Evolutionary conservation across 2,329 filamentous ascomycete species (phyloP).

Genomic region (Fusarium sp.): DNA sequence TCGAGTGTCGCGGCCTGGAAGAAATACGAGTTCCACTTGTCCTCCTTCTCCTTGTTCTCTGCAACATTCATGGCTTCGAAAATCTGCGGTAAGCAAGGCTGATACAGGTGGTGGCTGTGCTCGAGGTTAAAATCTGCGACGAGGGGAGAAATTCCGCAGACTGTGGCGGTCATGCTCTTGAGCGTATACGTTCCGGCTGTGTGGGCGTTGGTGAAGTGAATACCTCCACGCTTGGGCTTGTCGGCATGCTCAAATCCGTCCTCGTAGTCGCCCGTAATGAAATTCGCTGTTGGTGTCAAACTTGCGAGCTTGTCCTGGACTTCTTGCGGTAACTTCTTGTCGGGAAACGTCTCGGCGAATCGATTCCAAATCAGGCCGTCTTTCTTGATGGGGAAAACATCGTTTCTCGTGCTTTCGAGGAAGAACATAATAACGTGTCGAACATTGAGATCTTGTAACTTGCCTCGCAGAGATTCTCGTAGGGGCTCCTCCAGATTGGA

Average conservation of each 20-base stretch:
- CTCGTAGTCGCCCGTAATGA: conserved; percentile 52
- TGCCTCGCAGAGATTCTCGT: conserved; percentile 43
- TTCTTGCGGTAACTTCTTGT: conserved; percentile 50
- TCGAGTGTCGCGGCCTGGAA: conserved; percentile 51
- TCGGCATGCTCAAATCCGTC: conserved; percentile 49
- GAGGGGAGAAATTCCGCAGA: conserved; percentile 58
- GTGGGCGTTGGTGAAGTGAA: conserved; percentile 56
- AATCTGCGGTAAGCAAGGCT: conserved; percentile 59
- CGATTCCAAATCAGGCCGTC: conserved; percentile 54
- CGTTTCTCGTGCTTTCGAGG: conserved; percentile 59
- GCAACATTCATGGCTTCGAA: conserved; percentile 51
- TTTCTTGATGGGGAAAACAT: conserved; percentile 60
- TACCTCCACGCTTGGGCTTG: conserved; percentile 51
- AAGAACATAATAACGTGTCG: conserved; percentile 59
- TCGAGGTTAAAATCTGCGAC: conserved; percentile 58
- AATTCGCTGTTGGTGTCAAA: conserved; percentile 51
- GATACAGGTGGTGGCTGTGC: conserved; percentile 56
- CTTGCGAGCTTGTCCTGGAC: conserved; percentile 46
- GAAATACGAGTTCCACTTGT: conserved; percentile 50
- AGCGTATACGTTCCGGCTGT: conserved; percentile 59
- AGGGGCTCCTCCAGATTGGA: conserved; percentile 54
- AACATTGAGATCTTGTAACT: conserved; percentile 51
- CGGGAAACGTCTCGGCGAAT: conserved; percentile 49
- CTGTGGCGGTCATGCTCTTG: conserved; percentile 56
- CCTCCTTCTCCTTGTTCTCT: conserved; percentile 27